phyloP scores from a whole-genome alignment of 2,329 filamentous ascomycete genomes.

The Ophiocordyceps robertsii region DNA sequence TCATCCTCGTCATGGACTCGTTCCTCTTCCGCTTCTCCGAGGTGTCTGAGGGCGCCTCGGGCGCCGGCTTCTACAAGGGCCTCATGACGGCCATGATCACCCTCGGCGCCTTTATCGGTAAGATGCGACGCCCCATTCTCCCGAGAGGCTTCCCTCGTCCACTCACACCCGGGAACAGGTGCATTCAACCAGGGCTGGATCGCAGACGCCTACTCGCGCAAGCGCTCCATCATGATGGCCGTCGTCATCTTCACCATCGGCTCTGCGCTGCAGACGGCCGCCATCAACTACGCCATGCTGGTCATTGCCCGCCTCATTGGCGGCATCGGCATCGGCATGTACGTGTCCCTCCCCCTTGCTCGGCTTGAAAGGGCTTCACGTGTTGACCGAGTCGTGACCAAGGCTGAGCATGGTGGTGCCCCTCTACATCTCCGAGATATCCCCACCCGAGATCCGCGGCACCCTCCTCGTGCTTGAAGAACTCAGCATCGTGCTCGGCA shows the following conservation, averaged over 20 bases:
- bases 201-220: constrained; percentile 17
- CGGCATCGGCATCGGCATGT: constrained; percentile 27
- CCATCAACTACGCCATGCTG: constrained; percentile 25
- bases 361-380: not conserved
- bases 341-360: not conserved
- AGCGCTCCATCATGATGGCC: constrained; percentile 18
- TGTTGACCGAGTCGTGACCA: not conserved
- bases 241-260: constrained; percentile 24
- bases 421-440: constrained; percentile 31
- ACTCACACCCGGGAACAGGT: constrained; percentile 12
- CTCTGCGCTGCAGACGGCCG: constrained; percentile 27
- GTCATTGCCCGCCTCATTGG: constrained; percentile 27
- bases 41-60: constrained; percentile 18
- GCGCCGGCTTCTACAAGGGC: constrained; percentile 22
- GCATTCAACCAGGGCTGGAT: constrained; percentile 27
- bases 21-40: constrained; percentile 19
- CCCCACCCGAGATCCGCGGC: constrained; percentile 33
- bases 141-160: not conserved
- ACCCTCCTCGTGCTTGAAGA: constrained; percentile 29
- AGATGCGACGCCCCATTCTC: not conserved
- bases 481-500: constrained; percentile 17
- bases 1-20: constrained; percentile 22
- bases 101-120: constrained; percentile 29
- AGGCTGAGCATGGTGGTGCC: constrained; percentile 21
- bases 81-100: constrained; percentile 37